Evolutionary conservation across 306 rosid genomes (phyloP).

Genomic region (Amphicarpaea edgeworthii): DNA sequence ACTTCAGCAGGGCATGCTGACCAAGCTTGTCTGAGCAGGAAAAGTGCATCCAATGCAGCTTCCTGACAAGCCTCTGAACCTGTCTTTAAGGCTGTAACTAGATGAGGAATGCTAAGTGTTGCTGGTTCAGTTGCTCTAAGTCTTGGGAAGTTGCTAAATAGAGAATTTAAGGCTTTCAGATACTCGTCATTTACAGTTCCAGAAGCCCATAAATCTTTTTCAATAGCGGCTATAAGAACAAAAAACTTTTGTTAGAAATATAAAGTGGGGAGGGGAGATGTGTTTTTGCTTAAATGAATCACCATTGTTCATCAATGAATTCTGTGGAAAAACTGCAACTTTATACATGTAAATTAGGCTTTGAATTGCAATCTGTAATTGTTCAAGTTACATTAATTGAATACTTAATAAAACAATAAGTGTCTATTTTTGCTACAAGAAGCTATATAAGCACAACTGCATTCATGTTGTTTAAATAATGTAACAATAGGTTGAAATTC

Average conservation of each 20-base stretch:
- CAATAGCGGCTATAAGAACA: slow-evolving; percentile 83
- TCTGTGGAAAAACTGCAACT: not conserved
- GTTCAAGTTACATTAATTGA: not conserved
- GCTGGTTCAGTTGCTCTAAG: slow-evolving; percentile 98
- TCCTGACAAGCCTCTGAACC: slow-evolving; percentile 98
- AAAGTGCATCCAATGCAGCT: slow-evolving; percentile 94
- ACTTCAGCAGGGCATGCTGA: slow-evolving; percentile 98
- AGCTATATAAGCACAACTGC: slow-evolving; percentile 1
- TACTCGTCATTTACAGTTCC: slow-evolving; percentile 98
- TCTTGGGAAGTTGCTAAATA: slow-evolving; percentile 97
- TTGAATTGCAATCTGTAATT: slow-evolving; percentile 20
- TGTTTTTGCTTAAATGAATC: slow-evolving; percentile 15
- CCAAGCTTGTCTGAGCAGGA: slow-evolving; percentile 99
- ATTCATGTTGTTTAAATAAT: slow-evolving; percentile 1
- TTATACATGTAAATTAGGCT: not conserved
- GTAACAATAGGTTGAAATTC: slow-evolving; percentile 1
- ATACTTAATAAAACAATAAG: not conserved
- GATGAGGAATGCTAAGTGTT: slow-evolving; percentile 96
- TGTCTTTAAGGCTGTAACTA: slow-evolving; percentile 90
- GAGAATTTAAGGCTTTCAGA: slow-evolving; percentile 91
- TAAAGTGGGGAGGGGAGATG: not conserved
- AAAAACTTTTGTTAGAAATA: slow-evolving; percentile 37
- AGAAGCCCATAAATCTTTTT: slow-evolving; percentile 94
- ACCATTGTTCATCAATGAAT: slow-evolving; percentile 13
- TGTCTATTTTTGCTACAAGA: slow-evolving; percentile 2